Conservation (phyloP, 306 rosid genomes). For the Senna siamea region DNA sequence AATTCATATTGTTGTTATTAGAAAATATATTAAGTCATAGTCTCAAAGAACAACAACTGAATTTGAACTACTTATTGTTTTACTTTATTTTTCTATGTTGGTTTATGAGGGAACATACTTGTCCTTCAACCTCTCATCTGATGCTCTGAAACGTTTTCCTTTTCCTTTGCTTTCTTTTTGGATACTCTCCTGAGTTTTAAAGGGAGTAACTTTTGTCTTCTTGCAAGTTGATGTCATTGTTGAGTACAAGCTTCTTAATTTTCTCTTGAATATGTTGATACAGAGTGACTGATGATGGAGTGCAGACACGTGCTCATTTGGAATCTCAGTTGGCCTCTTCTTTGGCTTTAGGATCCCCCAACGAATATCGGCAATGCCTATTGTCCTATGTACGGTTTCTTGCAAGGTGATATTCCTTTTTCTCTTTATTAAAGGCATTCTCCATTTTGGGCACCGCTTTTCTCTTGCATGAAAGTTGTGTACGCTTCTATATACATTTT, state of each 20-base stretch:
- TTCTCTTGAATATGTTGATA: conserved; percentile 37
- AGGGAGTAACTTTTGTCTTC: not conserved
- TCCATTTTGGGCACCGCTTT: conserved; percentile 3
- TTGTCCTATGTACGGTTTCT: conserved; percentile 86
- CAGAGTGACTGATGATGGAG: conserved; percentile 95
- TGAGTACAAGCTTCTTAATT: not conserved
- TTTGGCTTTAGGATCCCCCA: conserved; percentile 85
- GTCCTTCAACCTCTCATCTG: conserved; percentile 24
- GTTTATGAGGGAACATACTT: conserved; percentile 23
- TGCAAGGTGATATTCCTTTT: conserved; percentile 65
- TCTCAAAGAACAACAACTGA: not conserved
- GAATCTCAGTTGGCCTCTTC: conserved; percentile 93
- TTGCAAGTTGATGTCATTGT: conserved; percentile 7
- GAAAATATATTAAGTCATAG: not conserved
- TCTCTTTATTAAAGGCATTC: conserved; percentile 6
- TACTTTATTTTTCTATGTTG: not conserved
- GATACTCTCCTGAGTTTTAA: conserved; percentile 8
- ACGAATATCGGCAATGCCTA: conserved; percentile 89
- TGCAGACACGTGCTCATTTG: conserved; percentile 97
- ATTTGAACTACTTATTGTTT: conserved; percentile 10
- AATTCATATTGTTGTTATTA: not conserved
- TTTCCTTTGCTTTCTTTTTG: not conserved
- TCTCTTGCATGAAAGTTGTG: conserved; percentile 10
- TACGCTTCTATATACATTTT: not conserved
- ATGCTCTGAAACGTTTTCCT: not conserved